Percentiles rank a stretch among this genome's conserved stretches.
These are phyloP conservation scores for Arabidopsis thaliana DNA, from an alignment of 345 rosid genomes.

Conservation along the genomic window TAIR10.1 NC_003076.8:20154001-20154500, in stretches of 20 bases:
- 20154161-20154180: not conserved
- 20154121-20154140: conserved; percentile 8
- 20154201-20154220: conserved; percentile 27
- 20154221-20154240: conserved; percentile 82
- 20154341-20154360: conserved; percentile 23
- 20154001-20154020: conserved; percentile 98
- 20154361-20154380: conserved; percentile 58
- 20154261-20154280: conserved; percentile 95
- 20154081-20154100: not conserved
- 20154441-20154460: conserved; percentile 90
- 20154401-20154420: conserved; percentile 82
- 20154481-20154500: conserved; percentile 97
- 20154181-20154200: not conserved
- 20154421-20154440: conserved; percentile 92
- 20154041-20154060: conserved; percentile 12
- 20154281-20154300: conserved; percentile 46
- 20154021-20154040: conserved; percentile 99
- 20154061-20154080: not conserved
- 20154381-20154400: conserved; percentile 79
- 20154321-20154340: not conserved
- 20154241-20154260: conserved; percentile 94
- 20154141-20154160: not conserved
- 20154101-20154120: not conserved
- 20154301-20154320: not conserved
- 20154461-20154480: conserved; percentile 86